Conservation (phyloP, 2,329 filamentous ascomycete genomes). For the Colletotrichum sp. region DNA sequence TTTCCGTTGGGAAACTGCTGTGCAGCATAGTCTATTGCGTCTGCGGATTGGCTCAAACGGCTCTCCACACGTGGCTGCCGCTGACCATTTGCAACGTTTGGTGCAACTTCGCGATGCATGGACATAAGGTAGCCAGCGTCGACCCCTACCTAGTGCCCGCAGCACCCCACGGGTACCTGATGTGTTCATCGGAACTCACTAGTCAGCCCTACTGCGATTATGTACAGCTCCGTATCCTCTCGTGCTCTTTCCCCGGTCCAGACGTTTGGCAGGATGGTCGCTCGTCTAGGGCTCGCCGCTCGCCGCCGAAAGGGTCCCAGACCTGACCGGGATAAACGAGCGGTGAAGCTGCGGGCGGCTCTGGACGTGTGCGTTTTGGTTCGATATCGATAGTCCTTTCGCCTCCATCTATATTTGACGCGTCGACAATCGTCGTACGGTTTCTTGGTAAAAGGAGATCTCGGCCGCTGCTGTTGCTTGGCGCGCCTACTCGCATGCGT, state of each 20-base stretch:
- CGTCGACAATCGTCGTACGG: neutral
- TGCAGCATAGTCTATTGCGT: neutral
- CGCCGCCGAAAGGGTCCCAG: neutral
- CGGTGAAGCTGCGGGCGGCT: constrained; percentile 8
- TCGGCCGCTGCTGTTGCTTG: neutral
- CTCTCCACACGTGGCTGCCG: constrained; percentile 5
- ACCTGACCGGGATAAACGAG: neutral
- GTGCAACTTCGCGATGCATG: constrained; percentile 18
- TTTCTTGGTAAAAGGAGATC: neutral
- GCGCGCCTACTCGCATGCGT: neutral
- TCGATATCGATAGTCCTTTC: neutral
- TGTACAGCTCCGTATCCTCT: constrained; percentile 17
- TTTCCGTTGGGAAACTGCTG: neutral
- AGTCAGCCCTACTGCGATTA: constrained; percentile 19
- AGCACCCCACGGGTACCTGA: constrained; percentile 17
- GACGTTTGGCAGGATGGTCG: neutral
- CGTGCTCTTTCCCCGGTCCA: neutral
- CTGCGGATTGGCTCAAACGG: constrained; percentile 3
- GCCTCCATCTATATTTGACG: neutral
- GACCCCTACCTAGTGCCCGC: constrained; percentile 8
- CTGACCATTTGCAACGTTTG: neutral
- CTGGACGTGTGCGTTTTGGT: neutral
- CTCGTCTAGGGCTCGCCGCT: neutral
- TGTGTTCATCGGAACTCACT: constrained; percentile 15
- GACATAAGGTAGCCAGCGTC: neutral